Conservation (phyloP, 2,329 filamentous ascomycete species). For the Raffaelea ambrosiae region DNA sequence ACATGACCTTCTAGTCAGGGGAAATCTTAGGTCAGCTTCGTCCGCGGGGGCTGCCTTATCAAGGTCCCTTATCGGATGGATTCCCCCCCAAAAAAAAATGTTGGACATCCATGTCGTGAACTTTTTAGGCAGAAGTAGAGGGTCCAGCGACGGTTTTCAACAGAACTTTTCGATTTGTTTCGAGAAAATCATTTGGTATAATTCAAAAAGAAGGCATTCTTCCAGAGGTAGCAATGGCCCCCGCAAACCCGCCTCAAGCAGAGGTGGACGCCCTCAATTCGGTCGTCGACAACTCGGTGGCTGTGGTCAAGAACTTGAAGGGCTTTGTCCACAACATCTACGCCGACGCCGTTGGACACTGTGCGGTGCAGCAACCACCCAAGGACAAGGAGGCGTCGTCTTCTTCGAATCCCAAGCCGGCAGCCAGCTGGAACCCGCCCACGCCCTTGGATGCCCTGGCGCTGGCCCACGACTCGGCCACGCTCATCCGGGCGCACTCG, state of each 20-base stretch:
- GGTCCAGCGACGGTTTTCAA: no score
- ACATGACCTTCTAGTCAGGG: not conserved
- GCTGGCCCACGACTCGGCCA: constrained; percentile 63
- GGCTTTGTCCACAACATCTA: constrained; percentile 28
- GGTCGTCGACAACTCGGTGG: constrained; percentile 26
- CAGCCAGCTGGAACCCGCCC: constrained; percentile 3
- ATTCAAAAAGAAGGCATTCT: no score
- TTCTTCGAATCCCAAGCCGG: not conserved
- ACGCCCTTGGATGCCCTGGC: constrained; percentile 47
- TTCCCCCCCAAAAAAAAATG: not conserved
- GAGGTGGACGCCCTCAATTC: constrained; percentile 27
- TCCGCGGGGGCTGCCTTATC: not conserved
- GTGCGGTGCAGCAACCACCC: not conserved
- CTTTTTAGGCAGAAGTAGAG: no score
- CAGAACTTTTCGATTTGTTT: no score
- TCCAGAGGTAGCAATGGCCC: no score
- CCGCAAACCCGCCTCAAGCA: not conserved
- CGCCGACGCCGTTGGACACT: constrained; percentile 12
- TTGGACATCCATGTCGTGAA: no score
- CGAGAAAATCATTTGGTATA: no score
- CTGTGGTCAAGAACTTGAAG: constrained; percentile 30
- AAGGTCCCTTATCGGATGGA: constrained; percentile 4
- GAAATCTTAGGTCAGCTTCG: no score
- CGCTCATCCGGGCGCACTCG: constrained; percentile 69
- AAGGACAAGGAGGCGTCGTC: not conserved